Evolutionary conservation across 208 protist genomes (phyloP).

Genomic region (Plasmodiophora brassicae): DNA sequence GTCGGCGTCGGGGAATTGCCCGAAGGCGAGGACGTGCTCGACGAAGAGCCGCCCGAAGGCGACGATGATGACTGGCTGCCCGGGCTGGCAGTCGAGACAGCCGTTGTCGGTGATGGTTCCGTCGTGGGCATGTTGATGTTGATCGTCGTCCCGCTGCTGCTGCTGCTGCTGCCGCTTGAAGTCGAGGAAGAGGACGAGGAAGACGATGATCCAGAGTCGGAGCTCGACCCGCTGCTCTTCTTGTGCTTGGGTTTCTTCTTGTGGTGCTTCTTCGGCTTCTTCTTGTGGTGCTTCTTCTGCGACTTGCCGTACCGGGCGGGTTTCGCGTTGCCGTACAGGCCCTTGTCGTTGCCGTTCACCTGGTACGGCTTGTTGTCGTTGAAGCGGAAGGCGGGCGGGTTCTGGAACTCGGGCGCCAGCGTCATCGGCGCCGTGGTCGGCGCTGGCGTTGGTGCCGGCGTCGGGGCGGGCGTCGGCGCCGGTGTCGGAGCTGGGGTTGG

Average conservation of each 20-base stretch:
- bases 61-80: background rate
- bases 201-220: too few species aligned
- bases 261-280: constrained; percentile 2
- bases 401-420: constrained; percentile 28
- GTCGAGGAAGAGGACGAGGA: too few species aligned
- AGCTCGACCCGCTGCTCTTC: background rate
- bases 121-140: background rate
- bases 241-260: background rate
- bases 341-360: background rate
- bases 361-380: background rate
- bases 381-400: background rate
- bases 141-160: too few species aligned
- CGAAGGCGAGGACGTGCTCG: background rate
- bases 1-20: background rate
- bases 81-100: background rate
- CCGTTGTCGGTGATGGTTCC: background rate
- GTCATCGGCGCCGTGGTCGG: background rate
- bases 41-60: background rate
- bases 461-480: background rate
- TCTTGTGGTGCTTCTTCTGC: background rate
- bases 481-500: background rate
- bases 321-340: background rate
- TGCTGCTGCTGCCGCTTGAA: too few species aligned
- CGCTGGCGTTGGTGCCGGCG: background rate
- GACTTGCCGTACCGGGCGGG: background rate